These are phyloP conservation scores for Pestalotiopsis sp. DNA, from an alignment of 2,329 filamentous ascomycete genomes.

Conservation along the genomic window DNA sequence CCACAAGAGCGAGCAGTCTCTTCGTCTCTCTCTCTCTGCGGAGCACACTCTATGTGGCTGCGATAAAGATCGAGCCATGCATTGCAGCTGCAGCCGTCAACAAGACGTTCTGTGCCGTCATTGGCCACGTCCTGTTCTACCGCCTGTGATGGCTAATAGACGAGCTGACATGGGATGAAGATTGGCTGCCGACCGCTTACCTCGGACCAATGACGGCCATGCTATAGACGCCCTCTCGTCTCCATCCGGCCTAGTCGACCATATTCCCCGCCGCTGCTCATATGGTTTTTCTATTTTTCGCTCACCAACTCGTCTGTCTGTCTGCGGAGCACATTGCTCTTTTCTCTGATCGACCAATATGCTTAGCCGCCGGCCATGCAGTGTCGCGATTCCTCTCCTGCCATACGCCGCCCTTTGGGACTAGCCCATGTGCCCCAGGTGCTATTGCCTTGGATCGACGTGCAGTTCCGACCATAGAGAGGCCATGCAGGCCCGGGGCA, in stretches of 20 bases:
- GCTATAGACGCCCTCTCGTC: conserved; percentile 41
- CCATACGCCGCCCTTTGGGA: conserved; percentile 25
- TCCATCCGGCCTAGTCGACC: conserved; percentile 31
- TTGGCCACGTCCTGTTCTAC: conserved; percentile 22
- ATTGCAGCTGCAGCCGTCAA: conserved; percentile 21
- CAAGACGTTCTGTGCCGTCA: conserved; percentile 19
- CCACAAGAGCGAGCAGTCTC: not conserved
- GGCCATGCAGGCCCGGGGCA: conserved; percentile 12
- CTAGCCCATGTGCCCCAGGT: conserved; percentile 22
- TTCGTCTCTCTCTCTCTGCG: not conserved
- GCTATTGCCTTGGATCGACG: conserved; percentile 24
- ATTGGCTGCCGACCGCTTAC: conserved; percentile 29
- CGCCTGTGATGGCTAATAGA: conserved; percentile 34
- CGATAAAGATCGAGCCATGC: conserved; percentile 13
- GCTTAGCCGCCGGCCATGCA: conserved; percentile 43
- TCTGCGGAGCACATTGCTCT: conserved; percentile 20
- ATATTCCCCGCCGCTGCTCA: conserved; percentile 11
- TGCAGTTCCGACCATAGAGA: conserved; percentile 27
- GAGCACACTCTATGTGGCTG: not conserved
- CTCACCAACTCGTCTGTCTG: conserved; percentile 8
- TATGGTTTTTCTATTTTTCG: conserved; percentile 25
- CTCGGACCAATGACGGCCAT: conserved; percentile 32
- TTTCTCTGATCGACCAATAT: conserved; percentile 23
- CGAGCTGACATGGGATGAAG: conserved; percentile 20
- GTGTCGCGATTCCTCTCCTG: conserved; percentile 28